Base-by-base conservation (phyloP, 139 green algal genomes). In the Eudorina sp. region DNA sequence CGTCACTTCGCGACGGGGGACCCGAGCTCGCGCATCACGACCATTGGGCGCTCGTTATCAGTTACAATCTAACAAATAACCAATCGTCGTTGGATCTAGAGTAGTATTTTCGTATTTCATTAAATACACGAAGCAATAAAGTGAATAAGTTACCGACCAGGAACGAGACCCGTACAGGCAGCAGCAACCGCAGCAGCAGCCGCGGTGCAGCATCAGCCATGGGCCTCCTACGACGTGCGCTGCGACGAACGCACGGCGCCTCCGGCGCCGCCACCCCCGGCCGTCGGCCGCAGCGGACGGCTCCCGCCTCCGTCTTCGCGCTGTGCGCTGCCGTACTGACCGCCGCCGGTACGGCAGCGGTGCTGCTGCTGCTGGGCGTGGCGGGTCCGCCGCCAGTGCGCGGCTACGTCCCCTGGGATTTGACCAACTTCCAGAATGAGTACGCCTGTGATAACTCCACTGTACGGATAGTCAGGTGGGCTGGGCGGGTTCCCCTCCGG, bases 341-440 rank as follows among this genome's bases (percentile, higher is more conserved):
- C 6, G 45, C 73, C 29, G 73, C 25, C 21, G 45, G 14, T 19
- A 62, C 58, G 4, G 78, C 23, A 21, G 40, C 55, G 40, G 55
- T 62, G 55, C 21, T 74, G 38, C 36, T 85, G 27, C 48, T 78
- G 19, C 46, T 88, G 43, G 64, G 62, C 23, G 16, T 77, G 43
- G 62, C 45, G 4, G 41, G 40, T 25, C 58, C 43, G 41, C 43
- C 29, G 31, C 3, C 34, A 0, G 66, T 43, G 0, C 6, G n/a
- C 1, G 83, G 29, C 21, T 88, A 48, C 29, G 70, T 85, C 34
- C 88, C 88, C 8, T 46, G 25, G 16, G 88, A 91, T 48, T 70
- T 91, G 16, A 31, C 55, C 4, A 91, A 91, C 55, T 88, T 88
- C 48, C 77, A 84, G 53, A 85, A 83, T 38, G 82, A 91, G 48